phyloP scores from a whole-genome alignment of 441 rosid species.

The Adansonia gregorii region DNA sequence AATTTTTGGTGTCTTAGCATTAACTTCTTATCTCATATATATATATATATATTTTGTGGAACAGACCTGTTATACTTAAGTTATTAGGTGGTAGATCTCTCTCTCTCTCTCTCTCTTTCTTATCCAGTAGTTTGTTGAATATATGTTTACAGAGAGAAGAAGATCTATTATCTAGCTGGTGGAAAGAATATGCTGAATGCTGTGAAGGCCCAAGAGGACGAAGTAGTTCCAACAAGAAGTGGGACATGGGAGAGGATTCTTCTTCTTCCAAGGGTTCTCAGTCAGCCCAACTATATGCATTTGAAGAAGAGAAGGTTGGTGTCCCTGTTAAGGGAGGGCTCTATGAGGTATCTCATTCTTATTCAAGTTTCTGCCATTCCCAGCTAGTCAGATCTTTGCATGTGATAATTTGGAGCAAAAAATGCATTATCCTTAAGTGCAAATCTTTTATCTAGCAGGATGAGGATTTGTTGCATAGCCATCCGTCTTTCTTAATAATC shows the following conservation, averaged over 20 bases:
- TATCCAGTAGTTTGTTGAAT: slow-evolving; percentile 23
- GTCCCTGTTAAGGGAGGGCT: slow-evolving; percentile 99
- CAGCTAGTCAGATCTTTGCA: neutral
- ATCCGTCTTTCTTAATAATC: neutral
- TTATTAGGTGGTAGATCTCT: slow-evolving; percentile 2
- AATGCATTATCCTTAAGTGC: neutral
- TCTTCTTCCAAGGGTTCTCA: slow-evolving; percentile 39
- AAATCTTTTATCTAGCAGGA: neutral
- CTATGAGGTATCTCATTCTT: slow-evolving; percentile 62
- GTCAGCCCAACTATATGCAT: slow-evolving; percentile 50
- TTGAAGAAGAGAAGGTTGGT: slow-evolving; percentile 93
- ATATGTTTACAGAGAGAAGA: slow-evolving; percentile 71
- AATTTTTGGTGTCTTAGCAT: neutral
- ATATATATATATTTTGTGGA: neutral
- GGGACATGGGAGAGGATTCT: slow-evolving; percentile 37
- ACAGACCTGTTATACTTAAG: neutral
- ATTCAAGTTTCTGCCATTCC: slow-evolving; percentile 22
- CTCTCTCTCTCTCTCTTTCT: no score
- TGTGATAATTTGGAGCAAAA: slow-evolving; percentile 11
- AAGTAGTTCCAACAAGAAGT: slow-evolving; percentile 40
- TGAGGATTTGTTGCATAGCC: neutral
- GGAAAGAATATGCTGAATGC: slow-evolving; percentile 97
- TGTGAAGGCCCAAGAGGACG: slow-evolving; percentile 78
- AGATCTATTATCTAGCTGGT: slow-evolving; percentile 91
- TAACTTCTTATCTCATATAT: neutral